Conservation (phyloP, 2,329 filamentous ascomycete genomes). For the Scleromitrula shiraiana region DNA sequence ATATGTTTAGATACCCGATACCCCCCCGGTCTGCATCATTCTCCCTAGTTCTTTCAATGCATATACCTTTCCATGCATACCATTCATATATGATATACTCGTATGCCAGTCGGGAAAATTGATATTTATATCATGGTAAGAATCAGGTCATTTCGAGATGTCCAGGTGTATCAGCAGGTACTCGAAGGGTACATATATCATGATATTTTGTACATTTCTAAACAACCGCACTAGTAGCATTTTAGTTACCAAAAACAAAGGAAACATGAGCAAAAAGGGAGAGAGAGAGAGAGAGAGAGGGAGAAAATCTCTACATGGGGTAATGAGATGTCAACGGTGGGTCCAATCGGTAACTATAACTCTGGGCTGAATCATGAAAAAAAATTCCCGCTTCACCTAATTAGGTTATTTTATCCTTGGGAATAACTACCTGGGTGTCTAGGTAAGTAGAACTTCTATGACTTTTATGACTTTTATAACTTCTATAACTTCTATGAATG, state of each 20-base stretch:
- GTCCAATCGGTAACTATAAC: neutral
- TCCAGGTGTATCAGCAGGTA: no score
- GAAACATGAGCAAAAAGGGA: no score
- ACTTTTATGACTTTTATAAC: no score
- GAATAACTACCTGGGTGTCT: no score
- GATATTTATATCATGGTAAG: neutral
- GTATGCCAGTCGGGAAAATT: neutral
- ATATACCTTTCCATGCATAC: neutral
- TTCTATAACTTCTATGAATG: no score
- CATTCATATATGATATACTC: no score
- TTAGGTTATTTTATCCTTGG: constrained; percentile 7
- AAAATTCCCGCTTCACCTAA: neutral
- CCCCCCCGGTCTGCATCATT: neutral
- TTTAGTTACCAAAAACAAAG: no score
- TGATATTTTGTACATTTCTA: neutral
- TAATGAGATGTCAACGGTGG: constrained; percentile 1
- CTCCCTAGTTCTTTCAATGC: neutral
- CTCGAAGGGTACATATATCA: neutral
- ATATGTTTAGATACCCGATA: neutral
- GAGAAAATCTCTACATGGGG: constrained; percentile 7
- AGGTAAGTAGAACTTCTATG: no score
- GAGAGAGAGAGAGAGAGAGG: no score
- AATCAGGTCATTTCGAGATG: neutral
- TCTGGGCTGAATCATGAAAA: no score
- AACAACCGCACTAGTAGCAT: no score